A percentile compares a stretch with the other conserved stretches of the same genome.
These are phyloP conservation scores for Candida incommunis DNA, from an alignment of 805 yeast genomes.

Conservation along the genomic window DNA sequence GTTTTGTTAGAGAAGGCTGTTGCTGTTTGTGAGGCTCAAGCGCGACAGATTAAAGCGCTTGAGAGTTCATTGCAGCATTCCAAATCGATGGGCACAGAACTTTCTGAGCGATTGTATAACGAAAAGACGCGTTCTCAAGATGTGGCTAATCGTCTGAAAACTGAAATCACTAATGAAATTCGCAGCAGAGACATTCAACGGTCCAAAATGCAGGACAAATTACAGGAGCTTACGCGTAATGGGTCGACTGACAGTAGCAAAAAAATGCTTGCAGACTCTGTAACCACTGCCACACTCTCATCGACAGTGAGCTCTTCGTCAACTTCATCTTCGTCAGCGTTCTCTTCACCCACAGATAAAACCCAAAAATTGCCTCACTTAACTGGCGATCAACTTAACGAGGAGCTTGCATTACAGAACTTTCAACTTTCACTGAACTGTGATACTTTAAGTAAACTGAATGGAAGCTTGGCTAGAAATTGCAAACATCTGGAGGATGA, in stretches of 20 bases:
- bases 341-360: too few relatives aligned
- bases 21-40: background rate
- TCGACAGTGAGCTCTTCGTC: too few relatives aligned
- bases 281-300: too few relatives aligned
- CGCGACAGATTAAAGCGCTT: background rate
- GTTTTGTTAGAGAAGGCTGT: background rate
- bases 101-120: background rate
- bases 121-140: background rate
- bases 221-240: background rate
- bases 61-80: background rate
- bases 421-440: background rate
- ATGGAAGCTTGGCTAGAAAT: background rate
- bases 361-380: background rate
- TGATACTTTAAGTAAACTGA: background rate
- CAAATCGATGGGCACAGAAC: background rate
- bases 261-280: background rate
- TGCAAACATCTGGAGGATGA: background rate
- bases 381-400: background rate
- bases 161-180: background rate
- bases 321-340: too few relatives aligned
- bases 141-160: background rate
- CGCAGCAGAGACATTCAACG: background rate
- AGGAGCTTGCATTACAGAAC: background rate
- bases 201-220: background rate
- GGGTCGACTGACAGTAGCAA: background rate